Evolutionary conservation across 768 basidiomycete species (phyloP).

Genomic region (Trametes punicea): DNA sequence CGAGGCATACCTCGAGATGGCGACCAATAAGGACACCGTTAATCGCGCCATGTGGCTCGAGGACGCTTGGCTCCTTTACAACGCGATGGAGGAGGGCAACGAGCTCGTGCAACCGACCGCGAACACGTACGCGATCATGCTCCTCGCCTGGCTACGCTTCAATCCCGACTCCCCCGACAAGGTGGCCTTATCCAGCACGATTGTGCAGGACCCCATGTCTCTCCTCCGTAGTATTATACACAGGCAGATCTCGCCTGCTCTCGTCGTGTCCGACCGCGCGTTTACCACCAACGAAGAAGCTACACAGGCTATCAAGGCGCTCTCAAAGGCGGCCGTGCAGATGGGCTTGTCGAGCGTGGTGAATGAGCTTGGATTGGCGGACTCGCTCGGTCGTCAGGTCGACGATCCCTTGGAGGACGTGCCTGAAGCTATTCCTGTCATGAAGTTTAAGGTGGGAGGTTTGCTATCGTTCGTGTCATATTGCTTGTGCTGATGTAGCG

Average conservation of each 20-base stretch:
- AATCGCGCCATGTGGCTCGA: slow-evolving; percentile 56
- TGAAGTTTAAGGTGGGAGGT: slow-evolving; percentile 37
- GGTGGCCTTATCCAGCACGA: slow-evolving; percentile 9
- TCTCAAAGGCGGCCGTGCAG: slow-evolving; percentile 61
- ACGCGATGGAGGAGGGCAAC: slow-evolving; percentile 46
- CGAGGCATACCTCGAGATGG: slow-evolving; percentile 60
- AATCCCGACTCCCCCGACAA: slow-evolving; percentile 30
- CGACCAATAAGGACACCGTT: slow-evolving; percentile 41
- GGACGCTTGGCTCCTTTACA: slow-evolving; percentile 58
- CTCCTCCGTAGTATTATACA: slow-evolving; percentile 37
- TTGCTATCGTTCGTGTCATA: neutral
- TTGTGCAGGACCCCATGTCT: slow-evolving; percentile 22
- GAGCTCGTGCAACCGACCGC: slow-evolving; percentile 51
- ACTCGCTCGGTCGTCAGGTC: slow-evolving; percentile 39
- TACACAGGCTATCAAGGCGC: slow-evolving; percentile 46
- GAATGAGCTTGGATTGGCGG: slow-evolving; percentile 52
- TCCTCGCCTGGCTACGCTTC: slow-evolving; percentile 52
- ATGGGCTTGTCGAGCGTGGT: slow-evolving; percentile 49
- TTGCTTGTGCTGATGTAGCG: neutral
- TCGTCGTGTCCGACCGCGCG: slow-evolving; percentile 55
- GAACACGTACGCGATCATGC: slow-evolving; percentile 66
- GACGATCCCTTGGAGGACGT: slow-evolving; percentile 47
- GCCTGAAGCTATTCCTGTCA: slow-evolving; percentile 63
- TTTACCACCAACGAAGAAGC: slow-evolving; percentile 56
- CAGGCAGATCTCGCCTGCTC: slow-evolving; percentile 46